Conservation (phyloP, 805 yeast species). For the Starmera amethionina region DNA sequence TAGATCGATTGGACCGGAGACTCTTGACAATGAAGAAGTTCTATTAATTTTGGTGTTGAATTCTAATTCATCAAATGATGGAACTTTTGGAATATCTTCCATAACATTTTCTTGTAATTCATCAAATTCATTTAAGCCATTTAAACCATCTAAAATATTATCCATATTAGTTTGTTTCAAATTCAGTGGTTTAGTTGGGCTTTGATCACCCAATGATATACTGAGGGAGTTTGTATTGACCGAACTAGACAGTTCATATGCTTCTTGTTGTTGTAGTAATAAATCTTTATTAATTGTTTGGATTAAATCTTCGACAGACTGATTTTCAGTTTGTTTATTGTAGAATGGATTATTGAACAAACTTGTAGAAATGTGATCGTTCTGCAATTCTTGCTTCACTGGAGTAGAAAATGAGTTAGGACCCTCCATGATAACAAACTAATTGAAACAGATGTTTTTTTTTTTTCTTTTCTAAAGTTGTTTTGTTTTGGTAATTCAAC, state of each 20-base stretch:
- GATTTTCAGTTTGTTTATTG: neutral
- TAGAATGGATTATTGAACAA: neutral
- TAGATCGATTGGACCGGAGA: constrained; percentile 21
- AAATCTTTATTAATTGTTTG: neutral
- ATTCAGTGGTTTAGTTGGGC: constrained; percentile 20
- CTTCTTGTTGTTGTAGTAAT: too few species aligned
- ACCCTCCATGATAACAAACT: neutral
- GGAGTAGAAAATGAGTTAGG: neutral
- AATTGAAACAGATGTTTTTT: too few species aligned
- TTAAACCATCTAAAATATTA: neutral
- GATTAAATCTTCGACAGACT: neutral
- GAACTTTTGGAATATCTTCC: constrained; percentile 16
- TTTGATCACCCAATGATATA: constrained; percentile 7
- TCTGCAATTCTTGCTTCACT: neutral
- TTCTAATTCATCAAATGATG: constrained; percentile 24
- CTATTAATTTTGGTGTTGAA: constrained; percentile 20
- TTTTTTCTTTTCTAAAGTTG: too few species aligned
- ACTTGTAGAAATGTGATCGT: too few species aligned
- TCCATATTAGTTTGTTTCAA: constrained; percentile 6
- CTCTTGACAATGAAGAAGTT: constrained; percentile 16
- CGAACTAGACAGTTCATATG: too few species aligned
- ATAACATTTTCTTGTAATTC: constrained; percentile 9
- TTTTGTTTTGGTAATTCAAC: too few species aligned
- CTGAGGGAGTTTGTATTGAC: neutral
- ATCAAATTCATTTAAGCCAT: neutral